Percentiles rank a stretch among this genome's conserved stretches.
Evolutionary conservation across 495 filamentous ascomycete genomes (phyloP).

Genomic region (Aspergillus panamensis): DNA sequence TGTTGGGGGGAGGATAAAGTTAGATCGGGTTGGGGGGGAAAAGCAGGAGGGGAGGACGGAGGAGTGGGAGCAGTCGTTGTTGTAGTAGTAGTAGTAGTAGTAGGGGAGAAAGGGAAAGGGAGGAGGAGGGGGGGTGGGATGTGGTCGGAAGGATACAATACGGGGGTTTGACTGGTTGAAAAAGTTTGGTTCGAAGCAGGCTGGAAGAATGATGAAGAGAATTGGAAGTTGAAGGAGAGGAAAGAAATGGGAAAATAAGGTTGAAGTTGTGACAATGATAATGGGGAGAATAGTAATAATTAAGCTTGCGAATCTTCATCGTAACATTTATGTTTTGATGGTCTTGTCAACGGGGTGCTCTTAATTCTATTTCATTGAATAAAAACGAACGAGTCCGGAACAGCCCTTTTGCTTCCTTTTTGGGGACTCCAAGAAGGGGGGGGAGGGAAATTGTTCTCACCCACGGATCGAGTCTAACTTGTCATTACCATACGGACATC

Average conservation of each 20-base stretch:
- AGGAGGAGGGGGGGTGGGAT: slow-evolving; percentile 12
- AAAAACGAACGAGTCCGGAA: slow-evolving; percentile 17
- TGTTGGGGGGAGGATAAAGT: slow-evolving; percentile 21
- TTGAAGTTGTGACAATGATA: neutral
- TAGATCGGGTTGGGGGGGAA: slow-evolving; percentile 17
- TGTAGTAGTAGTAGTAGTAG: neutral
- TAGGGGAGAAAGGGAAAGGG: slow-evolving; percentile 7
- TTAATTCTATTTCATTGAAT: neutral
- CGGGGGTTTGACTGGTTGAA: slow-evolving; percentile 1
- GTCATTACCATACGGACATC: slow-evolving; percentile 11
- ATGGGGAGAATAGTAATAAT: neutral
- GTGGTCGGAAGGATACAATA: slow-evolving; percentile 7
- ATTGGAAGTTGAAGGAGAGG: no score
- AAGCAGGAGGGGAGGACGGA: slow-evolving; percentile 6
- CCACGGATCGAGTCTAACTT: slow-evolving; percentile 20
- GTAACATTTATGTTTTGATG: slow-evolving; percentile 5
- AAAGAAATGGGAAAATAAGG: neutral
- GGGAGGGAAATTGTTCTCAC: slow-evolving; percentile 7
- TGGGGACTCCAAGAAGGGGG: slow-evolving; percentile 1
- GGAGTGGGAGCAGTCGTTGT: neutral
- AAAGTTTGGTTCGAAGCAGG: neutral
- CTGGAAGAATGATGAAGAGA: slow-evolving; percentile 1
- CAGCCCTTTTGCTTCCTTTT: slow-evolving; percentile 16
- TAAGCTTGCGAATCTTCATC: neutral
- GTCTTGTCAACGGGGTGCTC: slow-evolving; percentile 16